phyloP scores from a whole-genome alignment of 108 stramenopile genomes.

The Pseudonitzschia delicatissima region DNA sequence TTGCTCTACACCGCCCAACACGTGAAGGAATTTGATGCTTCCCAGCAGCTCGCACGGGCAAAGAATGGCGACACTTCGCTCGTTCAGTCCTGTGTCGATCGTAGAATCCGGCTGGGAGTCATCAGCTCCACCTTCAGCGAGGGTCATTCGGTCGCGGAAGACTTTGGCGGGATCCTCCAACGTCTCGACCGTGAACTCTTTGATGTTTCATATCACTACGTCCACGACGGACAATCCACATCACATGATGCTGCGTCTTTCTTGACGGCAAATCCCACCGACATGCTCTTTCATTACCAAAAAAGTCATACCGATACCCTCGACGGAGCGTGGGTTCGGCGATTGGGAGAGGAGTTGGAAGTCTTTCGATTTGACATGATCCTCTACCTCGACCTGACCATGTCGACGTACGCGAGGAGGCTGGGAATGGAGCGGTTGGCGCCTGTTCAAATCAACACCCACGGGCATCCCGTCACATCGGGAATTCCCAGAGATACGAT shows the following conservation, averaged over 20 bases:
- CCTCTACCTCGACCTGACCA: constrained; percentile 37
- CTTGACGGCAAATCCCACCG: constrained; percentile 8
- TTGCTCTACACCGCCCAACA: constrained; percentile 15
- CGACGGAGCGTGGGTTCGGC: background rate
- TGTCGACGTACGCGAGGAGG: constrained; percentile 20
- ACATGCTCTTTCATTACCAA: constrained; percentile 10
- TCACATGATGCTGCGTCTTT: background rate
- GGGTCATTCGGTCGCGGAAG: constrained; percentile 24
- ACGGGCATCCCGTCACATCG: constrained; percentile 41
- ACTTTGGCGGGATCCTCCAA: constrained; percentile 30
- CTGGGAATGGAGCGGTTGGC: constrained; percentile 31
- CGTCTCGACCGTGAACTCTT: constrained; percentile 27
- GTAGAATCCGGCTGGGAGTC: constrained; percentile 27
- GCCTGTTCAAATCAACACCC: constrained; percentile 32
- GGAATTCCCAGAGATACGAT: constrained; percentile 21
- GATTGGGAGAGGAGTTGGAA: constrained; percentile 3
- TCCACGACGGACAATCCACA: background rate
- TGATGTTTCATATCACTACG: constrained; percentile 17
- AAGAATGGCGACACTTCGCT: background rate
- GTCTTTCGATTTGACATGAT: constrained; percentile 29
- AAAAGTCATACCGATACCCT: background rate
- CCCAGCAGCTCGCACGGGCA: background rate
- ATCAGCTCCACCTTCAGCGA: constrained; percentile 6
- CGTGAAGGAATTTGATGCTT: background rate
- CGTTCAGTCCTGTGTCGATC: background rate